Percentiles rank a stretch among this genome's conserved stretches.
Conservation (phyloP, 306 rosid genomes). For the Fragaria ananassa region DNA sequence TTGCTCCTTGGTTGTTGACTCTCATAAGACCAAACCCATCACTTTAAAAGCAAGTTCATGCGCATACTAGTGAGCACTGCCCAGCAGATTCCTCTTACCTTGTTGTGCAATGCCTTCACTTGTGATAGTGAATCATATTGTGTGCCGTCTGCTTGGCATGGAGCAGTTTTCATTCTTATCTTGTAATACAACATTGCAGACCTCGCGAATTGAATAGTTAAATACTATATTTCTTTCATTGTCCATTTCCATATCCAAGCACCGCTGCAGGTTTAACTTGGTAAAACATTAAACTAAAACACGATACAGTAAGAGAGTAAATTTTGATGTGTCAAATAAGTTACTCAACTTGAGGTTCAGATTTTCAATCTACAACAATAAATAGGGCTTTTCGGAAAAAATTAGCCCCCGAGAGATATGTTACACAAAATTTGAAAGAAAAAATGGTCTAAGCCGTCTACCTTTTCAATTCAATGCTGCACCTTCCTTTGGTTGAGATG, state of each 20-base stretch:
- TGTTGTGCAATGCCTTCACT: not conserved
- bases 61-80: slow-evolving; percentile 37
- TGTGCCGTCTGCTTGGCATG: not conserved
- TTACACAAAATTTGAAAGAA: not conserved
- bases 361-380: slow-evolving; percentile 4
- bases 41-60: slow-evolving; percentile 51
- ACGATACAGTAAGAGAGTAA: not conserved
- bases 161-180: not conserved
- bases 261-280: not conserved
- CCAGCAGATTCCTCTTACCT: not conserved
- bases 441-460: not conserved
- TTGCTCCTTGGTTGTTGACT: slow-evolving; percentile 45
- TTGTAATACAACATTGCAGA: not conserved
- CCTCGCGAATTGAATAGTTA: not conserved
- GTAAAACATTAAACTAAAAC: not conserved
- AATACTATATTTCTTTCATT: not conserved
- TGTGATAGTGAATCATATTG: not conserved
- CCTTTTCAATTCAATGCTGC: slow-evolving; percentile 5
- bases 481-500: slow-evolving; percentile 31
- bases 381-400: slow-evolving; percentile 20
- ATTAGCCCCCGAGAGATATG: not conserved
- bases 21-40: slow-evolving; percentile 45
- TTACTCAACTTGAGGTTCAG: not conserved
- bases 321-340: not conserved
- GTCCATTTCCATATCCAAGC: not conserved